Percentiles rank a stretch among this genome's conserved stretches.
Evolutionary conservation across 129 eudicot species (phyloP).

Genomic region (Dittrichia graveolens): DNA sequence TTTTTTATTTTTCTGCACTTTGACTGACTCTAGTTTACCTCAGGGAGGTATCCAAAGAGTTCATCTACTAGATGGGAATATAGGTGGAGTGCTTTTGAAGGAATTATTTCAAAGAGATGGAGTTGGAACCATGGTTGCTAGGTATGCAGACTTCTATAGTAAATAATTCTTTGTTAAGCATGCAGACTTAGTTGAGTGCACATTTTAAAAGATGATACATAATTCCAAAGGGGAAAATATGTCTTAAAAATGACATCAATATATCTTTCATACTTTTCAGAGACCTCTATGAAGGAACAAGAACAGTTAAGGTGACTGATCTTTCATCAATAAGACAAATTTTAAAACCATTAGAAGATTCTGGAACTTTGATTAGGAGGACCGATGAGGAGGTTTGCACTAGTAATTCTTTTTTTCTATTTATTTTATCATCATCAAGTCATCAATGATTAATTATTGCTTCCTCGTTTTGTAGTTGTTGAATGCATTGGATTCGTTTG

Average conservation of each 20-base stretch:
- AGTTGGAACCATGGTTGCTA: conserved; percentile 98
- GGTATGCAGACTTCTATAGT: conserved; percentile 47
- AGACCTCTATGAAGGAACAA: conserved; percentile 95
- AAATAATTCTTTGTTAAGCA: not conserved
- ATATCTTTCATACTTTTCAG: conserved; percentile 36
- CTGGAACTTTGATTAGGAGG: conserved; percentile 84
- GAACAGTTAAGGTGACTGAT: conserved; percentile 74
- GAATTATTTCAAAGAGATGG: conserved; percentile 96
- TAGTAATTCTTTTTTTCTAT: no score
- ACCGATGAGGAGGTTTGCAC: conserved; percentile 73
- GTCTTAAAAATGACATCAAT: not conserved
- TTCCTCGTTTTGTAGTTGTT: conserved; percentile 44
- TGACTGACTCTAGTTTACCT: not conserved
- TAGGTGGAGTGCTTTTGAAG: conserved; percentile 79
- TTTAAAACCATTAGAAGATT: conserved; percentile 79
- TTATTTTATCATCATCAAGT: no score
- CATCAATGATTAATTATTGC: no score
- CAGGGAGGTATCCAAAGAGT: conserved; percentile 99
- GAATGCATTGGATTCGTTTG: conserved; percentile 62
- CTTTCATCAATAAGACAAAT: conserved; percentile 68
- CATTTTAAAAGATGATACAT: not conserved
- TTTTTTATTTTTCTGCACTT: no score
- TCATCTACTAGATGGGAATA: conserved; percentile 86
- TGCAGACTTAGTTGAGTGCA: not conserved
- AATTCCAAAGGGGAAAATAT: no score